Evolutionary conservation across 1,139 yeast genomes (phyloP), one percentile per base, ranked within the genome.

Genomic region (Suhomyces kunorum): DNA sequence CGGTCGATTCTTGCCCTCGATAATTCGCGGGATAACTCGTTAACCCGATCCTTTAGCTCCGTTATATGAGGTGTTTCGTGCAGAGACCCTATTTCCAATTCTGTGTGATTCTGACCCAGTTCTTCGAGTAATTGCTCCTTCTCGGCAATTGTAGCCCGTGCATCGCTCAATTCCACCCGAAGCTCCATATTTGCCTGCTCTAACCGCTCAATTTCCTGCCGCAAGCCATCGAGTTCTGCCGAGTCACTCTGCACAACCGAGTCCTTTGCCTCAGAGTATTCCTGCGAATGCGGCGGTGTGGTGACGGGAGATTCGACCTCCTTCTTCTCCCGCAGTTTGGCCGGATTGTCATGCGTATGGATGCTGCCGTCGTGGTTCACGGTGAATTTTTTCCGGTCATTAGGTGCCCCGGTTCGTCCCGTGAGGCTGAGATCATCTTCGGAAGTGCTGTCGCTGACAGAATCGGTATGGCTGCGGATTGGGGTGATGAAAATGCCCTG

Each of bases 241-340:
- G 19, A 11, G 5, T 41, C 38, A 5, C 30, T 25, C 9, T 19
- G 30, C 22, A 30, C 26, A 12, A 35, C 18, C 13, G 8, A 24
- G 8, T 22, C 17, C 25, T 47, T 47, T 8, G 43, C 30, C 11
- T 48, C 44, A 5, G 43, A 37, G 24, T 36, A 46, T 14, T 58
- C 63, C 36, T 50, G 61, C 5, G 63, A 58, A 14, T 47, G 50
- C 6, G 64, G 64, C 6, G 64, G 64, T 1, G 62, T 58, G 6
- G 64, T 58, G 3, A 48, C 40, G 5, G 61, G 59, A 3, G 61
- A 55, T 8, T 46, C 51, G 8, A 20, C 33, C 3, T 23, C 30
- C 18, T 36, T 34, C 7, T 23, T 26, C 16, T 13, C 18, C 4
- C 28, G 17, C 4, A 29, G 24, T 20, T 32, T 27, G 6, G 17